Percentiles rank a stretch among this genome's conserved stretches.
Conservation (phyloP, 176 grass and related monocot genomes). For the Pontederia crassipes region DNA sequence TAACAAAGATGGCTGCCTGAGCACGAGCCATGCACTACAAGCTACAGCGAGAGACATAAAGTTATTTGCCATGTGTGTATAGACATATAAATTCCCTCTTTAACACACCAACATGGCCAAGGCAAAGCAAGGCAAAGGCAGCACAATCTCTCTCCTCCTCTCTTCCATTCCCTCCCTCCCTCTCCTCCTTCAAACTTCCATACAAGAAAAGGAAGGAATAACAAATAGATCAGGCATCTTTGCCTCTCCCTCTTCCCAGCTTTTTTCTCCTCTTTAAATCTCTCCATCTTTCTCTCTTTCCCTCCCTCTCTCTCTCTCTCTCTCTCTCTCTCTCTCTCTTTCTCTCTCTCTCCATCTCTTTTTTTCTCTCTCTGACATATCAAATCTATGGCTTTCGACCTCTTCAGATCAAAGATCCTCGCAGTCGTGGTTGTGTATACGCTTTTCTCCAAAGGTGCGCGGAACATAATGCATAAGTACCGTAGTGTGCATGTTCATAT, state of each 20-base stretch:
- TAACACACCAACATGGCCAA: slow-evolving; percentile 19
- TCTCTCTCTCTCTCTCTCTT: slow-evolving; percentile 23
- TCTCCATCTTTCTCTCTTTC: slow-evolving; percentile 5
- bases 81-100: slow-evolving; percentile 15
- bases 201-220: slow-evolving; percentile 96
- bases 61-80: slow-evolving; percentile 7
- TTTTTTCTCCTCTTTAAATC: slow-evolving; percentile 20
- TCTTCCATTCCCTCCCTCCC: slow-evolving; percentile 2
- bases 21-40: slow-evolving; percentile 29
- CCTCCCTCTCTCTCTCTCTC: neutral
- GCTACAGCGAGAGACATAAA: slow-evolving; percentile 1
- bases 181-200: slow-evolving; percentile 36
- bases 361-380: neutral
- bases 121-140: slow-evolving; percentile 4
- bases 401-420: slow-evolving; percentile 16
- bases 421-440: slow-evolving; percentile 33
- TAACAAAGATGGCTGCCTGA: slow-evolving; percentile 20
- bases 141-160: neutral
- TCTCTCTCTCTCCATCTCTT: slow-evolving; percentile 19
- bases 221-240: slow-evolving; percentile 9
- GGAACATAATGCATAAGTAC: neutral
- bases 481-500: neutral
- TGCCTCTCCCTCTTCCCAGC: slow-evolving; percentile 15
- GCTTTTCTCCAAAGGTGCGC: slow-evolving; percentile 48
- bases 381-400: too few species aligned